A percentile compares a stretch with the other conserved stretches of the same genome.
These are phyloP conservation scores for Aschersonia sp. DNA, from an alignment of 2,329 filamentous ascomycete species.

Conservation along the genomic window DNA sequence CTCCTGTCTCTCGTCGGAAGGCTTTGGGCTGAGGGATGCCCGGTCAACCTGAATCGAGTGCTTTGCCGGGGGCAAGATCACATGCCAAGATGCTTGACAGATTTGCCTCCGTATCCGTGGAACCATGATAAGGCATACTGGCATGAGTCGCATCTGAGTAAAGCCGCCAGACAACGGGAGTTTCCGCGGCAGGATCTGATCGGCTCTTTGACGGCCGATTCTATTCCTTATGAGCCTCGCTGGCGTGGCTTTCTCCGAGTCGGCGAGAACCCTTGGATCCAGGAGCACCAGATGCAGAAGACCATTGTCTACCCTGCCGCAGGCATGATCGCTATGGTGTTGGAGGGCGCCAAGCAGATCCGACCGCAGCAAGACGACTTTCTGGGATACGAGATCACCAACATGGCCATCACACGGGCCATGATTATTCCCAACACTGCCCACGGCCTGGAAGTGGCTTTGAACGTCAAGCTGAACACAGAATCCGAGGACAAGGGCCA, in stretches of 20 bases:
- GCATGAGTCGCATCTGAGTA: slow-evolving; percentile 34
- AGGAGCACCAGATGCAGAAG: slow-evolving; percentile 35
- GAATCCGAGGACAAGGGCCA: not conserved
- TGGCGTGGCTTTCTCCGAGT: slow-evolving; percentile 36
- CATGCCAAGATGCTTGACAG: slow-evolving; percentile 20
- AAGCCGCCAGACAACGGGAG: slow-evolving; percentile 26
- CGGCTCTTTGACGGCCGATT: slow-evolving; percentile 28
- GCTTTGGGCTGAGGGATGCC: slow-evolving; percentile 21
- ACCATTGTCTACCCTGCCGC: slow-evolving; percentile 35
- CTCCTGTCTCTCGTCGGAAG: slow-evolving; percentile 18
- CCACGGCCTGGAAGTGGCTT: slow-evolving; percentile 34
- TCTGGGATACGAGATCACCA: slow-evolving; percentile 25
- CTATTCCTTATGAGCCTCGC: slow-evolving; percentile 27
- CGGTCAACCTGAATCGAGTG: slow-evolving; percentile 16
- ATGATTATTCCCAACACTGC: slow-evolving; percentile 32
- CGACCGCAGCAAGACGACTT: slow-evolving; percentile 10
- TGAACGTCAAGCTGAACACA: slow-evolving; percentile 24
- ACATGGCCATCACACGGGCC: slow-evolving; percentile 33
- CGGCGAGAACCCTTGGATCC: slow-evolving; percentile 36
- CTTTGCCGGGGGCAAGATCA: slow-evolving; percentile 8
- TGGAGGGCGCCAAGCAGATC: slow-evolving; percentile 31
- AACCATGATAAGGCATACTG: slow-evolving; percentile 37
- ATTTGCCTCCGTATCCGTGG: slow-evolving; percentile 39
- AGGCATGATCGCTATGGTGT: slow-evolving; percentile 32
- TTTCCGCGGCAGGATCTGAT: slow-evolving; percentile 35